Evolutionary conservation across 495 filamentous ascomycete species (phyloP).

Genomic region (Xylaria longipes): DNA sequence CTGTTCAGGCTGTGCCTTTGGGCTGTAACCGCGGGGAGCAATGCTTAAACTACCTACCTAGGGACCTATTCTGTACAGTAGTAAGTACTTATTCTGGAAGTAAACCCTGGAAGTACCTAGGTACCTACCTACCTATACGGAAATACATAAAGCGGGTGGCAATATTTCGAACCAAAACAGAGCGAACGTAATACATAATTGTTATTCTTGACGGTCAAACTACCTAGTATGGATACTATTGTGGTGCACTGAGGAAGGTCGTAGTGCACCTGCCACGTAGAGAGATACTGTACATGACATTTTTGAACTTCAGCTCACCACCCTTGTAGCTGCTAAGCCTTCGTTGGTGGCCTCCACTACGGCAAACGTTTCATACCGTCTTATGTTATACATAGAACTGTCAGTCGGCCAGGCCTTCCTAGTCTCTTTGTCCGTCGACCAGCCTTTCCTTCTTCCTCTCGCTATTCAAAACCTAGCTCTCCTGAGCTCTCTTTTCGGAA

Average conservation of each 20-base stretch:
- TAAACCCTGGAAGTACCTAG: no score
- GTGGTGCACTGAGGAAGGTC: neutral
- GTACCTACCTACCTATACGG: neutral
- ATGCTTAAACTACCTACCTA: neutral
- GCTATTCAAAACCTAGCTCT: neutral
- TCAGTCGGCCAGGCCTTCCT: neutral
- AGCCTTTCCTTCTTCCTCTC: neutral
- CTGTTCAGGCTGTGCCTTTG: neutral
- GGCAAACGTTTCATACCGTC: conserved; percentile 15
- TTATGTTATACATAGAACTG: neutral
- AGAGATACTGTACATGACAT: conserved; percentile 3
- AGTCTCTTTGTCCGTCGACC: neutral
- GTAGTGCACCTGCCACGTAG: neutral
- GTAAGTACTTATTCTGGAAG: neutral
- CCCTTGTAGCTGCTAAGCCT: conserved; percentile 16
- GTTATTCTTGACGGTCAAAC: neutral
- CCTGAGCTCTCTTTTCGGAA: neutral
- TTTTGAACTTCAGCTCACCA: neutral
- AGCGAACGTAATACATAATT: neutral
- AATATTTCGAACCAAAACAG: neutral
- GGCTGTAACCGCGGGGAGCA: neutral
- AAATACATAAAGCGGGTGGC: neutral
- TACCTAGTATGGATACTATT: no score
- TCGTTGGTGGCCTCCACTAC: conserved; percentile 10
- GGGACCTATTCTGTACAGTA: neutral